Conservation (phyloP, 2,329 filamentous ascomycete genomes). For the Arthrobotrys sphaeroides region DNA sequence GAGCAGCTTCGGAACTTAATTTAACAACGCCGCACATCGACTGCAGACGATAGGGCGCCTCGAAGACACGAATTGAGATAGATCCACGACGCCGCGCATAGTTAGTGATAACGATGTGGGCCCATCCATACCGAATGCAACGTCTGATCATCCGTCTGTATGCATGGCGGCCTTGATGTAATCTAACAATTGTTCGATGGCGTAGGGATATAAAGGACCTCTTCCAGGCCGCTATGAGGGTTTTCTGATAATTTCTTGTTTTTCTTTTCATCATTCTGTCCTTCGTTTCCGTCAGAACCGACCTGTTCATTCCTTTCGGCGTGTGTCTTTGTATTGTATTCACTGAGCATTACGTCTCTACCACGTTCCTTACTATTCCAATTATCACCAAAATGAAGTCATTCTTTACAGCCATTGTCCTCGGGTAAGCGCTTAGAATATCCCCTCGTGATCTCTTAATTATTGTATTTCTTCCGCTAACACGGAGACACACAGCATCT, state of each 20-base stretch:
- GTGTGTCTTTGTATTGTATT: neutral
- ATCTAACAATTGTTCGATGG: neutral
- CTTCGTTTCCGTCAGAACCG: constrained; percentile 1
- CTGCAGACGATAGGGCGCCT: neutral
- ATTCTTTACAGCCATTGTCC: constrained; percentile 13
- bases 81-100: neutral
- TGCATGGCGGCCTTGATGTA: constrained; percentile 6
- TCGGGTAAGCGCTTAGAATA: constrained; percentile 24
- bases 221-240: neutral
- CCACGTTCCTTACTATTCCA: constrained; percentile 8
- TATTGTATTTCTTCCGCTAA: neutral
- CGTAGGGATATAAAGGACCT: constrained; percentile 2
- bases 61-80: neutral
- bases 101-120: neutral
- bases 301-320: constrained; percentile 14
- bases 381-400: constrained; percentile 23
- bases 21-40: neutral
- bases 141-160: neutral
- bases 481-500: neutral
- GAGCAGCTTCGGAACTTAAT: constrained; percentile 28
- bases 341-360: constrained; percentile 4
- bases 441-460: neutral
- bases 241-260: neutral
- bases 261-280: neutral
- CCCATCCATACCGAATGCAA: constrained; percentile 8